Percentiles rank a stretch among this genome's conserved stretches.
These are phyloP conservation scores for Hymenoscyphus salicellus DNA, from an alignment of 2,329 filamentous ascomycete genomes.

Conservation along the genomic window DNA sequence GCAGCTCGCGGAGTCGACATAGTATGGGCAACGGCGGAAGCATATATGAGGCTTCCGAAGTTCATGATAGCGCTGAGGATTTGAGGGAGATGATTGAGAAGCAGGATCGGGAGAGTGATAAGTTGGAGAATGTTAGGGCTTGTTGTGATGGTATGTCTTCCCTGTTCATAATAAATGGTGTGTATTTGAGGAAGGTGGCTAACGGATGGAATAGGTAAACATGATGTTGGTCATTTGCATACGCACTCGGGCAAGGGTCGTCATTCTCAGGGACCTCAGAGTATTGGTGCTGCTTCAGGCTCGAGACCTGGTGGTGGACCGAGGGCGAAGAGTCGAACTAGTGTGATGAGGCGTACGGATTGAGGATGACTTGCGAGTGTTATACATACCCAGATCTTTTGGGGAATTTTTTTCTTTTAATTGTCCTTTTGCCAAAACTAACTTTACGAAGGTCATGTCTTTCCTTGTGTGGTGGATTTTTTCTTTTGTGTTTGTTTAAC, in stretches of 20 bases:
- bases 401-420: slow-evolving; percentile 1
- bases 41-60: slow-evolving; percentile 55
- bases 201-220: slow-evolving; percentile 68
- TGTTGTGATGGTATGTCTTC: slow-evolving; percentile 96
- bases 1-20: slow-evolving; percentile 54
- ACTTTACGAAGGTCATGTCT: slow-evolving; percentile 12
- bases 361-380: neutral
- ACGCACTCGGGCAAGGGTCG: slow-evolving; percentile 47
- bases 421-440: neutral
- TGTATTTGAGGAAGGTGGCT: too few species aligned
- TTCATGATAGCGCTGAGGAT: slow-evolving; percentile 79
- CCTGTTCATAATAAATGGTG: too few species aligned
- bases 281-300: slow-evolving; percentile 22
- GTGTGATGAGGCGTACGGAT: slow-evolving; percentile 13
- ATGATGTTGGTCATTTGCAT: slow-evolving; percentile 64
- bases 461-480: slow-evolving; percentile 7
- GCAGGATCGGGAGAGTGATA: slow-evolving; percentile 72
- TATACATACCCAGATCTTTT: slow-evolving; percentile 8
- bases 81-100: slow-evolving; percentile 74
- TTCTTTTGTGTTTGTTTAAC: too few species aligned
- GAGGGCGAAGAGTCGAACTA: slow-evolving; percentile 11
- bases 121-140: slow-evolving; percentile 89
- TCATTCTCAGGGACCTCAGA: slow-evolving; percentile 24
- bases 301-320: slow-evolving; percentile 14
- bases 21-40: slow-evolving; percentile 40